These are phyloP conservation scores for Maudiozyma pseudohumilis DNA, from an alignment of 805 yeast species.

Conservation along the genomic window DNA sequence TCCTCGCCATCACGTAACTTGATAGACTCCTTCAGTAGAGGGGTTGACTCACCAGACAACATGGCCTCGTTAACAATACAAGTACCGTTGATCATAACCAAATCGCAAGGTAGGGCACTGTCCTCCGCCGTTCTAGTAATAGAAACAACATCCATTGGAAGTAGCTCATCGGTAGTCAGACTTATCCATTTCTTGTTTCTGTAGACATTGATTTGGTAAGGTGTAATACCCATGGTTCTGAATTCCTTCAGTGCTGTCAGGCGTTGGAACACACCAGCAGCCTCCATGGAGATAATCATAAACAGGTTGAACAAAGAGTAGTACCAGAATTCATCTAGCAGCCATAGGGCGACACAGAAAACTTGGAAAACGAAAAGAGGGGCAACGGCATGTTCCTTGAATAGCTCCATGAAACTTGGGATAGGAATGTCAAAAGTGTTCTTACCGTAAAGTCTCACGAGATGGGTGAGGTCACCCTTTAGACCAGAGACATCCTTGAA, in stretches of 20 bases:
- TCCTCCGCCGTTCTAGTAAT: slow-evolving; percentile 84
- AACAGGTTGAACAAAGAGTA: slow-evolving; percentile 82
- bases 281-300: slow-evolving; percentile 89
- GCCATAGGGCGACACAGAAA: slow-evolving; percentile 92
- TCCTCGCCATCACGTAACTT: slow-evolving; percentile 71
- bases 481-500: slow-evolving; percentile 51
- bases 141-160: slow-evolving; percentile 90
- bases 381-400: slow-evolving; percentile 96
- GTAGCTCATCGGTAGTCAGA: slow-evolving; percentile 59
- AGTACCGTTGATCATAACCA: slow-evolving; percentile 76
- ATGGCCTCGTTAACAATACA: slow-evolving; percentile 97
- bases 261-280: slow-evolving; percentile 91
- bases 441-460: slow-evolving; percentile 59
- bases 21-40: slow-evolving; percentile 85
- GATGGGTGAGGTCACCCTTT: slow-evolving; percentile 40
- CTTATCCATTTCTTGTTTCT: slow-evolving; percentile 64
- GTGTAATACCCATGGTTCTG: slow-evolving; percentile 94
- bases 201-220: slow-evolving; percentile 65
- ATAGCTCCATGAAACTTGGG: slow-evolving; percentile 82
- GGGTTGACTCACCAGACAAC: slow-evolving; percentile 98
- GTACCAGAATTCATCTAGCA: slow-evolving; percentile 95
- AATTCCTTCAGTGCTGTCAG: slow-evolving; percentile 90
- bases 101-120: slow-evolving; percentile 88
- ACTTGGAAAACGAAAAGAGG: slow-evolving; percentile 96
- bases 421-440: slow-evolving; percentile 92